phyloP scores from a whole-genome alignment of 805 yeast species.

The Ogataea nitratoaversa region DNA sequence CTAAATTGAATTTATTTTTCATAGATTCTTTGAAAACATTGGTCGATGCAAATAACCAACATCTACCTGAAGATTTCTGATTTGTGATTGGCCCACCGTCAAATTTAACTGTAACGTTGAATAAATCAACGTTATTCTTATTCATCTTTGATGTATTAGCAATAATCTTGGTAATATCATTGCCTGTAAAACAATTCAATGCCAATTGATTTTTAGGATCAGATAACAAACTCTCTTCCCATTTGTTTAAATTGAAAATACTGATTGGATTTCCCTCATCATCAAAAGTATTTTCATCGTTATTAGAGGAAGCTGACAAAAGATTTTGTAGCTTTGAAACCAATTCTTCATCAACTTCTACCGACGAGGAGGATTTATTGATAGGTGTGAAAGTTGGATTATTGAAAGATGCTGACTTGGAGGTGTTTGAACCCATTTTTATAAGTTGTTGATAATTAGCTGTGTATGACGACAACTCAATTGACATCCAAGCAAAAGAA shows the following conservation, averaged over 20 bases:
- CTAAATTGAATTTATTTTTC: slow-evolving; percentile 58
- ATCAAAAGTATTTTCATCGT: slow-evolving; percentile 7
- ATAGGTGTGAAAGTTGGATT: slow-evolving; percentile 20
- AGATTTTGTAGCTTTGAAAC: slow-evolving; percentile 28
- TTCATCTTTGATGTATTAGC: slow-evolving; percentile 31
- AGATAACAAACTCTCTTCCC: slow-evolving; percentile 43
- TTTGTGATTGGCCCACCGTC: slow-evolving; percentile 68
- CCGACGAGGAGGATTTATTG: slow-evolving; percentile 3
- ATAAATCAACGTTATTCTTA: slow-evolving; percentile 33
- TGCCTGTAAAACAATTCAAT: slow-evolving; percentile 49
- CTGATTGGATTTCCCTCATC: slow-evolving; percentile 28
- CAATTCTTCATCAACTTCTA: slow-evolving; percentile 27
- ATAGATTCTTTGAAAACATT: slow-evolving; percentile 69
- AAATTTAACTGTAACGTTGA: slow-evolving; percentile 40
- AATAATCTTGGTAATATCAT: slow-evolving; percentile 40
- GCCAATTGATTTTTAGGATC: slow-evolving; percentile 50
- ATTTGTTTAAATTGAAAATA: slow-evolving; percentile 31
- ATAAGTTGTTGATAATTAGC: no score
- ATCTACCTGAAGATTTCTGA: slow-evolving; percentile 76
- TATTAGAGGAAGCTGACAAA: slow-evolving; percentile 7
- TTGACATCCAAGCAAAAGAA: no score
- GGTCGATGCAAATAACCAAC: slow-evolving; percentile 87
- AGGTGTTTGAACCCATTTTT: slow-evolving; percentile 26
- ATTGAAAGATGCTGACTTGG: slow-evolving; percentile 11
- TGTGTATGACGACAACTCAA: no score